A percentile compares a stretch with the other conserved stretches of the same genome.
Conservation (phyloP, 768 basidiomycete species). For the Collybia sordida region DNA sequence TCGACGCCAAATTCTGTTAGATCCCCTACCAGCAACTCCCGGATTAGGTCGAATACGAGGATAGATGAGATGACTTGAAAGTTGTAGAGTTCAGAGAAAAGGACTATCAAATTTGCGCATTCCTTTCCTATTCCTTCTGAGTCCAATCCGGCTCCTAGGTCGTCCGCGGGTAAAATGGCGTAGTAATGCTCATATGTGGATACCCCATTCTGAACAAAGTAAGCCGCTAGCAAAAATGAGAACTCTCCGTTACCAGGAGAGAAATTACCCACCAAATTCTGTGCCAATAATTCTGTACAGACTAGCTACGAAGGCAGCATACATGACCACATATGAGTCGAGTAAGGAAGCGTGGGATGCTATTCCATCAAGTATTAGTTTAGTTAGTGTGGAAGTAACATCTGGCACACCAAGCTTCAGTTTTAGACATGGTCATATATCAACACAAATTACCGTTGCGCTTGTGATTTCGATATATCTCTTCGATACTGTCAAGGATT, state of each 20-base stretch:
- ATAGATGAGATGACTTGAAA: conserved; percentile 90
- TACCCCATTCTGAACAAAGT: conserved; percentile 76
- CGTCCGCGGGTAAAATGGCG: conserved; percentile 23
- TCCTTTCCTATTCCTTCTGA: conserved; percentile 68
- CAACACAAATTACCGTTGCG: conserved; percentile 63
- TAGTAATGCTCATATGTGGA: conserved; percentile 65
- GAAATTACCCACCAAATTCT: conserved; percentile 74
- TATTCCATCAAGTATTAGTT: conserved; percentile 75
- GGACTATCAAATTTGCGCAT: conserved; percentile 81
- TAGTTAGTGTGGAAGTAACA: conserved; percentile 77
- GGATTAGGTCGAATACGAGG: conserved; percentile 89
- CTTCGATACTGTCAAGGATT: conserved; percentile 74
- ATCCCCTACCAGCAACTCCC: conserved; percentile 61
- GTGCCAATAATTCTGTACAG: conserved; percentile 80
- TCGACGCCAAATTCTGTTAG: conserved; percentile 84
- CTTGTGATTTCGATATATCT: conserved; percentile 70
- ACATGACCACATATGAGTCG: conserved; percentile 86
- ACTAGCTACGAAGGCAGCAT: conserved; percentile 82
- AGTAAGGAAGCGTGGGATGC: conserved; percentile 78
- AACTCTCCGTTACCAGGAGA: not conserved
- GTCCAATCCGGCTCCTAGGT: conserved; percentile 4
- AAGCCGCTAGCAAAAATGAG: conserved; percentile 55
- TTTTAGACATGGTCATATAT: not conserved
- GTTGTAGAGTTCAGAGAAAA: conserved; percentile 93
- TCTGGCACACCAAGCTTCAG: conserved; percentile 42